phyloP scores from a whole-genome alignment of 2,329 filamentous ascomycete genomes.

The Cyphellophora attinorum region DNA sequence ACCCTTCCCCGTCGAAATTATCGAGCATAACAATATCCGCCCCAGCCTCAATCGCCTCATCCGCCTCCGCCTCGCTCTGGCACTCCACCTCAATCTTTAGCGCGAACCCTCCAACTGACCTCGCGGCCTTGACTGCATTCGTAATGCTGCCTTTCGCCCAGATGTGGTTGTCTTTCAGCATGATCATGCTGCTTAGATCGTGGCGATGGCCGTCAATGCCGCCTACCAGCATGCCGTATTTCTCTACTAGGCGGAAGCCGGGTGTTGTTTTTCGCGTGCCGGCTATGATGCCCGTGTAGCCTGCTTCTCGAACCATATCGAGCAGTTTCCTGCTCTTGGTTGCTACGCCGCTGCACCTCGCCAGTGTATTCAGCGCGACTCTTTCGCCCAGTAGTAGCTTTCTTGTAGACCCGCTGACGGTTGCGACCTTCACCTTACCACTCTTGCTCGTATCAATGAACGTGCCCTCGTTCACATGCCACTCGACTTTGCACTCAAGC shows the following conservation, averaged over 20 bases:
- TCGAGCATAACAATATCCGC: constrained; percentile 97
- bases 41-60: constrained; percentile 82
- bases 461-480: constrained; percentile 71
- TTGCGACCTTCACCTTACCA: constrained; percentile 57
- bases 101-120: constrained; percentile 75
- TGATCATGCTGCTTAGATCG: constrained; percentile 89
- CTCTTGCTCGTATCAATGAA: constrained; percentile 52
- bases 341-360: constrained; percentile 84
- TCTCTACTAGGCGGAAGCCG: constrained; percentile 89
- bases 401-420: constrained; percentile 73
- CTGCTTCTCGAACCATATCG: constrained; percentile 49
- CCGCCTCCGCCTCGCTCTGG: constrained; percentile 74
- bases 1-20: constrained; percentile 76
- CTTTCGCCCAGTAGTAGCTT: constrained; percentile 83
- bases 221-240: constrained; percentile 94
- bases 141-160: constrained; percentile 69
- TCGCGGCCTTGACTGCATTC: constrained; percentile 74
- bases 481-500: constrained; percentile 82
- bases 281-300: constrained; percentile 76
- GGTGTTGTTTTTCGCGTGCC: constrained; percentile 96
- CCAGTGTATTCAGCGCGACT: constrained; percentile 82
- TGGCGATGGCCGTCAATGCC: constrained; percentile 87
- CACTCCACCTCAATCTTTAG: constrained; percentile 96
- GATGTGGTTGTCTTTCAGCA: constrained; percentile 98
- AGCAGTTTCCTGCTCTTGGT: constrained; percentile 54